phyloP scores from a whole-genome alignment of 2,329 filamentous ascomycete genomes.

The Tolypocladium inflatum region DNA sequence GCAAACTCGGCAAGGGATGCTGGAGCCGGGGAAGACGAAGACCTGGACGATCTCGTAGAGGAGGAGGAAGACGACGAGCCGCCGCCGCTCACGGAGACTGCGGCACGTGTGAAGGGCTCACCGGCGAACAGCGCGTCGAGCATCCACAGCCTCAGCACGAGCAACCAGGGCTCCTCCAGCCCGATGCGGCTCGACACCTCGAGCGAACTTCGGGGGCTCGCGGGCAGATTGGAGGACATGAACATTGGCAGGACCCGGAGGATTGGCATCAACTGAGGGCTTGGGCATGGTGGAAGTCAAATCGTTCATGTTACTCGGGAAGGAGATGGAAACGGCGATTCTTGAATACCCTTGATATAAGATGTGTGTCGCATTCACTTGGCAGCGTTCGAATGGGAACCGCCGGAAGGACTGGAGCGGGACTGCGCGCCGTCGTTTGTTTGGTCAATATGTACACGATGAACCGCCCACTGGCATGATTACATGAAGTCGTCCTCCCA shows the following conservation, averaged over 20 bases:
- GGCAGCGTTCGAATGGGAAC: not conserved
- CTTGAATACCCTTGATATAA: not conserved
- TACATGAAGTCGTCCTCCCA: constrained; percentile 95
- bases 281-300: not conserved
- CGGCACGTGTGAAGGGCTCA: not conserved
- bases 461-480: not conserved
- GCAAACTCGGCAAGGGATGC: not conserved
- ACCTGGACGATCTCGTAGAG: constrained; percentile 18
- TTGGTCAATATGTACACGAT: not conserved
- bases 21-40: constrained; percentile 8
- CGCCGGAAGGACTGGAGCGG: not conserved
- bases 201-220: constrained; percentile 15
- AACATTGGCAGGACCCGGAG: constrained; percentile 17
- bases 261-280: constrained; percentile 19
- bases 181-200: constrained; percentile 17
- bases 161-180: constrained; percentile 14
- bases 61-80: constrained; percentile 13
- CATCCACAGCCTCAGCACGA: constrained; percentile 8
- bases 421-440: not conserved
- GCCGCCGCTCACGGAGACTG: not conserved
- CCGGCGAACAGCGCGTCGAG: constrained; percentile 2
- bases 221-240: constrained; percentile 21
- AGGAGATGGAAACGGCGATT: not conserved
- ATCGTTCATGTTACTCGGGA: not conserved
- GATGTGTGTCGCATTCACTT: not conserved